Evolutionary conservation across 305 asterid species (phyloP).

Genomic region (Andrographis paniculata): DNA sequence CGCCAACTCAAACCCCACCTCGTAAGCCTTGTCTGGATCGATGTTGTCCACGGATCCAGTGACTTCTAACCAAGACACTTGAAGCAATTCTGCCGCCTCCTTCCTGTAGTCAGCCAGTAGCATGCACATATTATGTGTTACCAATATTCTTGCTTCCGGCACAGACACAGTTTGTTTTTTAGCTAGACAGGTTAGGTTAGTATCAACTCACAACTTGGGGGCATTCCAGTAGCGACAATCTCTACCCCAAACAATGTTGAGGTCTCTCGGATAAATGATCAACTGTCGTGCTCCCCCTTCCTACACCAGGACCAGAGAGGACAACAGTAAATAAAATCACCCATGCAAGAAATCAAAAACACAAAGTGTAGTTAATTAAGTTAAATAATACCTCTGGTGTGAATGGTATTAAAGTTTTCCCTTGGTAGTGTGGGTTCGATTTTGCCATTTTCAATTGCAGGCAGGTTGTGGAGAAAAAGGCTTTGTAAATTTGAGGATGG

Average conservation of each 20-base stretch:
- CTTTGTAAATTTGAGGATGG: neutral
- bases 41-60: conserved; percentile 22
- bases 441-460: conserved; percentile 4
- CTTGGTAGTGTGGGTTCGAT: conserved; percentile 26
- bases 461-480: neutral
- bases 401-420: conserved; percentile 12
- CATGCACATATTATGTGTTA: neutral
- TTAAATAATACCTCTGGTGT: neutral
- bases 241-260: conserved; percentile 45
- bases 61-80: conserved; percentile 49
- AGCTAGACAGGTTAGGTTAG: no score
- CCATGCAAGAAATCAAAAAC: neutral
- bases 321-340: neutral
- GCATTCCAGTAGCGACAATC: conserved; percentile 43
- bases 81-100: conserved; percentile 24
- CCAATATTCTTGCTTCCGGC: no score
- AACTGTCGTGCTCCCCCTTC: neutral
- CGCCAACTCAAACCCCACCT: conserved; percentile 24
- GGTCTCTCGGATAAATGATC: conserved; percentile 23
- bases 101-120: neutral
- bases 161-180: no score
- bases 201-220: conserved; percentile 26
- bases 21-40: conserved; percentile 18
- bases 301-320: neutral
- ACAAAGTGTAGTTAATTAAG: neutral